Conservation (phyloP, 768 basidiomycete genomes). For the Podaxis rugospora region DNA sequence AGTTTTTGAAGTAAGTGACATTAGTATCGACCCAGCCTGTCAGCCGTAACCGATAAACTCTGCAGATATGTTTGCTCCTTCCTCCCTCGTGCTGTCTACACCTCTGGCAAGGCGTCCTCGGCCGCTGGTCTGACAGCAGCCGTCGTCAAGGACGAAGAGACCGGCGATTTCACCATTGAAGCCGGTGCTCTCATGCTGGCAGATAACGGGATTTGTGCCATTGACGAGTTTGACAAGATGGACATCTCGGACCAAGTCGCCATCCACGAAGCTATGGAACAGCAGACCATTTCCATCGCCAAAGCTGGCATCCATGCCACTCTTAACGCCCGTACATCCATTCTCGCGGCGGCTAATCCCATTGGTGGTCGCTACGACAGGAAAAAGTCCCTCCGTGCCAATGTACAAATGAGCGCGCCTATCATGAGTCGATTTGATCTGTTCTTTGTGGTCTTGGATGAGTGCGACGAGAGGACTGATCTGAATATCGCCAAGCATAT, state of each 20-base stretch:
- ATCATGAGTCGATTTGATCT: slow-evolving; percentile 99
- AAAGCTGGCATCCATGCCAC: slow-evolving; percentile 99
- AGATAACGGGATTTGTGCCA: slow-evolving; percentile 99
- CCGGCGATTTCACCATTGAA: slow-evolving; percentile 98
- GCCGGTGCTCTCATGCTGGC: slow-evolving; percentile 99
- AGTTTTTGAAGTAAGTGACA: slow-evolving; percentile 86
- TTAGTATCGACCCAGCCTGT: neutral
- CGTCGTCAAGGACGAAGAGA: slow-evolving; percentile 97
- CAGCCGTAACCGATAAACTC: neutral
- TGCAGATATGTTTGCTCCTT: slow-evolving; percentile 94
- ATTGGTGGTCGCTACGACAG: slow-evolving; percentile 96
- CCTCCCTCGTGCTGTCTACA: slow-evolving; percentile 96
- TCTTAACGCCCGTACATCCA: slow-evolving; percentile 94
- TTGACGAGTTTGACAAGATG: slow-evolving; percentile 99
- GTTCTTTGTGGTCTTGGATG: slow-evolving; percentile 97
- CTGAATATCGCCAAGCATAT: slow-evolving; percentile 94
- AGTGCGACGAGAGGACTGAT: slow-evolving; percentile 91
- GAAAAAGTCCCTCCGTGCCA: slow-evolving; percentile 86
- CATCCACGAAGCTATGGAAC: slow-evolving; percentile 99
- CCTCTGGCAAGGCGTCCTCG: slow-evolving; percentile 98
- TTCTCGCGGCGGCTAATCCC: slow-evolving; percentile 97
- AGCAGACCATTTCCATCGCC: slow-evolving; percentile 98
- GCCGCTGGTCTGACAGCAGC: slow-evolving; percentile 98
- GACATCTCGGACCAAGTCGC: slow-evolving; percentile 97
- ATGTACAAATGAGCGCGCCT: slow-evolving; percentile 96